Evolutionary conservation across 208 protist species (phyloP), one percentile per base, ranked within the genome.

Genomic region (Herpetomonas tarakana): DNA sequence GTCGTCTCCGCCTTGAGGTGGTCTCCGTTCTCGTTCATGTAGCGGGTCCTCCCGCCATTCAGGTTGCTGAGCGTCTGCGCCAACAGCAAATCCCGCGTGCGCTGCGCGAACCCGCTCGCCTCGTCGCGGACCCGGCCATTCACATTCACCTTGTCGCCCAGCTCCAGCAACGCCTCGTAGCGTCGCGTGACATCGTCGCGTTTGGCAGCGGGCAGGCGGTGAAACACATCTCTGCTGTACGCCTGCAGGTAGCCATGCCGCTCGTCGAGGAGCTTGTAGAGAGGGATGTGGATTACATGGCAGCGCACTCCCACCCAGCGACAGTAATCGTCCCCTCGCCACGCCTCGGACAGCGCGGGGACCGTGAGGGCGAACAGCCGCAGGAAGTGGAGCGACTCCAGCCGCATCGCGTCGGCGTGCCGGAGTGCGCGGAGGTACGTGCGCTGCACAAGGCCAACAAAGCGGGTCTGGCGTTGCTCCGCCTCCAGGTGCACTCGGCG

Each of bases 301-400:
- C 80, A 87, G 19, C 51, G 49, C 4, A 87, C 73, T 3, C 80
- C 80, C 2, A 55, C 53, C 80, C 80, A 87, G 26, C 22, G 50
- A 55, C 80, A 87, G 41, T 68, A 64, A 62, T 87, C 73, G 25
- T 81, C 76, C 12, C 80, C 80, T 2, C 45, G 55, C 80, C 80
- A 87, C 6, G 79, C 50, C 7, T 49, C 53, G 6, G 58, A 61
- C 46, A 87, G 68, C 44, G 47, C 55, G 11, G 80, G 75, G 18
- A 87, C 66, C 3, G 71, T 30, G 6, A 52, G 53, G 27, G 62
- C 57, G 21, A 87, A 49, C 30, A 73, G 46, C 14, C 70, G 68
- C 26, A 87, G 59, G 38, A 78, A 82, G 50, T 87, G 80, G 3
- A 87, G 50, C 21, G 80, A 82, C 49, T 87, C 76, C 25, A 87